Conservation (phyloP, 495 filamentous ascomycete genomes). For the Podospora australis region DNA sequence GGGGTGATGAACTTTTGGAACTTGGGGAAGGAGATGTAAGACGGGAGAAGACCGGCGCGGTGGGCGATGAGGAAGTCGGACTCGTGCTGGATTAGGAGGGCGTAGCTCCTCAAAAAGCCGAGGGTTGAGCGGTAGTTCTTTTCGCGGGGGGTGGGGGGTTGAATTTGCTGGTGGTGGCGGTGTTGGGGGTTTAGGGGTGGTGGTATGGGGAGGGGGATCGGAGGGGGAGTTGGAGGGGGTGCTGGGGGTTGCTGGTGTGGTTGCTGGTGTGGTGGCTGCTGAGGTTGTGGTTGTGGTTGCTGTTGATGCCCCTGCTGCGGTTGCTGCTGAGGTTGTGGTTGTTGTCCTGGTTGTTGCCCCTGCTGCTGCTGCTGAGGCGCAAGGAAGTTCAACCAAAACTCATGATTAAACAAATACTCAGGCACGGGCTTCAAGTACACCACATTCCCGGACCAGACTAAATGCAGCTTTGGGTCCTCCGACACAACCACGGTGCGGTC, state of each 20-base stretch:
- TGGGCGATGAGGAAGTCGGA: slow-evolving; percentile 35
- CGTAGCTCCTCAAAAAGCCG: slow-evolving; percentile 36
- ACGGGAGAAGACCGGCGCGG: slow-evolving; percentile 27
- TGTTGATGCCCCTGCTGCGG: too few relatives aligned
- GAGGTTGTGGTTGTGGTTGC: too few relatives aligned
- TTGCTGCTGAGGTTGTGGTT: too few relatives aligned
- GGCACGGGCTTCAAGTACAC: neutral
- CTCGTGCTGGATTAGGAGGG: slow-evolving; percentile 28
- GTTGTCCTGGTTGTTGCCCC: too few relatives aligned
- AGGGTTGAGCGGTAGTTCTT: slow-evolving; percentile 13
- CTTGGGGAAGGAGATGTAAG: slow-evolving; percentile 13
- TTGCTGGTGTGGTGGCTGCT: neutral
- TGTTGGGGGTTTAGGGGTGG: neutral
- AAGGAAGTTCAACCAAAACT: neutral
- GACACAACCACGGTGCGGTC: neutral
- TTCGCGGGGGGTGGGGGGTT: neutral
- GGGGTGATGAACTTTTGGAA: neutral
- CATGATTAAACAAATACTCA: neutral
- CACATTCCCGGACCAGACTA: neutral
- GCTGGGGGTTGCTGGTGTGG: neutral
- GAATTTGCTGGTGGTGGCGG: neutral
- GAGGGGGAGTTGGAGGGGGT: neutral
- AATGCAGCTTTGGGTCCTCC: neutral
- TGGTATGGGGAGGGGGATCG: too few relatives aligned
- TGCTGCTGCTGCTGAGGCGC: neutral